Base-by-base conservation (phyloP, 805 yeast genomes). In the Wickerhamiella brachini region DNA sequence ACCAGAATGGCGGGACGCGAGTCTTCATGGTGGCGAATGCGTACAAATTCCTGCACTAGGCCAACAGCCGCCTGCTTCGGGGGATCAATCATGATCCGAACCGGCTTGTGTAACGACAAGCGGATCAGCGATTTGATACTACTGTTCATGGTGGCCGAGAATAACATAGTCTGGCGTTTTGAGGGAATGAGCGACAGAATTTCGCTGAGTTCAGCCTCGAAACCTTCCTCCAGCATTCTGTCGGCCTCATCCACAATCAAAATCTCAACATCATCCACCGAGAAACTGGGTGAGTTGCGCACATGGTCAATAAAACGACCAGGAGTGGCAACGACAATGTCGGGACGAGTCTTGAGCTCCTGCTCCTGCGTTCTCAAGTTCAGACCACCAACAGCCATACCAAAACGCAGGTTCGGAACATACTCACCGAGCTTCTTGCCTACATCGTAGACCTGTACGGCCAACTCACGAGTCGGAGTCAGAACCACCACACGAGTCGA, bases 151-250 rank as follows among this genome's bases (percentile, higher is more conserved):
- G 99, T 93, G 45, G 99, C 99, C 37, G 98, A 93, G 62, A 89
- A 93, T 59, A 93, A 71, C 71, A 93, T 70, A 0, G 97, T 90
- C 69, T 93, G 99, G 66, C 97, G 80, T 68, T 86, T 86, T 48
- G 81, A 77, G 26, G 99, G 98, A 57, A 94, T 73, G 50, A 90
- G 72, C 13, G 84, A 76, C 68, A 93, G 76, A 54, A 93, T 90
- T 66, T 93, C 98, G 18, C 87, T 83, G 58, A 93, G 73, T 68
- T 93, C 98, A 49, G 81, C 86, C 68, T 89, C 96, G 78, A 93
- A 93, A 63, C 99, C 99, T 69, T 93, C 99, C 66, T 93, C 99
- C 59, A 93, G 76, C 97, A 93, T 93, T 72, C 98, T 81, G 75
- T 93, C 98, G 54, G 98, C 98, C 72, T 93, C 98, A 72, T 93